phyloP scores from a whole-genome alignment of 768 basidiomycete genomes.

The Tricholoma hemisulphureum region DNA sequence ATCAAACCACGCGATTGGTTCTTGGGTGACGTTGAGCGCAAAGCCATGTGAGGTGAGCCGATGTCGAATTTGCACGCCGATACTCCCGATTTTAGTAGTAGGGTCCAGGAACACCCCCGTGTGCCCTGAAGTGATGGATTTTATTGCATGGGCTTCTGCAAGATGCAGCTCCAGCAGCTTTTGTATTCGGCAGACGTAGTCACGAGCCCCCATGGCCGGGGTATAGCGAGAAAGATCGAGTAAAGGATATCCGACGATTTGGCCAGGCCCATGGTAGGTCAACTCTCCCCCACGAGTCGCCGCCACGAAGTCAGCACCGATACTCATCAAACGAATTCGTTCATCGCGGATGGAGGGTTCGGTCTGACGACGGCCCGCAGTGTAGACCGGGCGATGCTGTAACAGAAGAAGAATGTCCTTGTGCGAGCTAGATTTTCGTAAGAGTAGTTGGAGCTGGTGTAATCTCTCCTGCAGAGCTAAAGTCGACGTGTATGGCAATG shows the following conservation, averaged over 20 bases:
- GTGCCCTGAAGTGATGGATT: slow-evolving; percentile 63
- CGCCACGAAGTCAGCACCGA: slow-evolving; percentile 86
- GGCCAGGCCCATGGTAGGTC: slow-evolving; percentile 97
- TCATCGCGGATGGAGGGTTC: slow-evolving; percentile 59
- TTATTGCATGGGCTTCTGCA: slow-evolving; percentile 55
- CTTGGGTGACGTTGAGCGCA: slow-evolving; percentile 81
- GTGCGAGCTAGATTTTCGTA: slow-evolving; percentile 41
- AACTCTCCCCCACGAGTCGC: slow-evolving; percentile 88
- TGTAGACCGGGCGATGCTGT: slow-evolving; percentile 93
- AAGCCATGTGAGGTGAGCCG: slow-evolving; percentile 95
- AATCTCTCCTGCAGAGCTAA: slow-evolving; percentile 71
- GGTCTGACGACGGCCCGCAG: slow-evolving; percentile 85
- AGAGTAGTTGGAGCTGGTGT: slow-evolving; percentile 61
- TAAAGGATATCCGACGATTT: slow-evolving; percentile 93
- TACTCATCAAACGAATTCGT: slow-evolving; percentile 54
- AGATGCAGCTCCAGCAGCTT: slow-evolving; percentile 65
- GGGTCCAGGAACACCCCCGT: slow-evolving; percentile 87
- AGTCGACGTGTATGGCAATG: slow-evolving; percentile 71
- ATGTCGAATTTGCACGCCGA: slow-evolving; percentile 95
- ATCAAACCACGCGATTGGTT: slow-evolving; percentile 85
- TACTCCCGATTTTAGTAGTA: slow-evolving; percentile 87
- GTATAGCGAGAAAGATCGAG: slow-evolving; percentile 81
- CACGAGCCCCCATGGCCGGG: slow-evolving; percentile 68
- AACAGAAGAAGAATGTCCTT: slow-evolving; percentile 74
- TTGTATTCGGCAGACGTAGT: slow-evolving; percentile 86